Percentiles rank a stretch among this genome's conserved stretches.
Conservation (phyloP, 805 yeast species). For the Geotrichum ghanense region DNA sequence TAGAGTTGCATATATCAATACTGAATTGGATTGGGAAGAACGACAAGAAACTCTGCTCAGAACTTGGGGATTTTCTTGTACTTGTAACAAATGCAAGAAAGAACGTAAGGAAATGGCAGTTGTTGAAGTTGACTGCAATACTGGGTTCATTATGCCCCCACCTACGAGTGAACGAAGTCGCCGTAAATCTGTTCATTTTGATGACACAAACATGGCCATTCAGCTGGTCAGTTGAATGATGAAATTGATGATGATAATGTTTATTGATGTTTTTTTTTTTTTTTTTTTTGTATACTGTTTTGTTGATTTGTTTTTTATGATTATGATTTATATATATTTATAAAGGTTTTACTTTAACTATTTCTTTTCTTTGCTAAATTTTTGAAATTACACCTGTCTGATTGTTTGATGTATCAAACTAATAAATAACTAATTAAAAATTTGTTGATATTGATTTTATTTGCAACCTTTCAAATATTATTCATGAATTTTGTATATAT, state of each 20-base stretch:
- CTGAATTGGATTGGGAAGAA: constrained; percentile 46
- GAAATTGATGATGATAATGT: background rate
- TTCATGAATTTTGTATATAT: too few species aligned
- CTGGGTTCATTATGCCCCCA: background rate
- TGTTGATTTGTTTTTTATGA: background rate
- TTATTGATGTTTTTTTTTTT: background rate
- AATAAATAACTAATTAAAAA: too few species aligned
- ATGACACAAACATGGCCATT: constrained; percentile 2
- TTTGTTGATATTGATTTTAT: too few species aligned
- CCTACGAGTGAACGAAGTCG: constrained; percentile 10
- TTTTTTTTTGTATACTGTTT: background rate
- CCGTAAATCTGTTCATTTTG: constrained; percentile 15
- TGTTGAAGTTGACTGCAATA: constrained; percentile 5
- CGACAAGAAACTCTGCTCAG: constrained; percentile 56
- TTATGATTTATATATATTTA: too few species aligned
- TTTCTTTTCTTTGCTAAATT: too few species aligned
- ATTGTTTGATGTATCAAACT: too few species aligned
- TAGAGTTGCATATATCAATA: constrained; percentile 58
- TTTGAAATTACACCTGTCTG: too few species aligned
- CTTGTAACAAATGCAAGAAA: constrained; percentile 51
- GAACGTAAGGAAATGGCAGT: constrained; percentile 34
- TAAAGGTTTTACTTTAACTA: too few species aligned
- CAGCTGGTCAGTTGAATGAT: background rate
- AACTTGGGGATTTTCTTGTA: constrained; percentile 72
- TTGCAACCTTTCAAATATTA: too few species aligned